Base-by-base conservation (phyloP, 78 protist species). In the Chrysochromulina tobinii region DNA sequence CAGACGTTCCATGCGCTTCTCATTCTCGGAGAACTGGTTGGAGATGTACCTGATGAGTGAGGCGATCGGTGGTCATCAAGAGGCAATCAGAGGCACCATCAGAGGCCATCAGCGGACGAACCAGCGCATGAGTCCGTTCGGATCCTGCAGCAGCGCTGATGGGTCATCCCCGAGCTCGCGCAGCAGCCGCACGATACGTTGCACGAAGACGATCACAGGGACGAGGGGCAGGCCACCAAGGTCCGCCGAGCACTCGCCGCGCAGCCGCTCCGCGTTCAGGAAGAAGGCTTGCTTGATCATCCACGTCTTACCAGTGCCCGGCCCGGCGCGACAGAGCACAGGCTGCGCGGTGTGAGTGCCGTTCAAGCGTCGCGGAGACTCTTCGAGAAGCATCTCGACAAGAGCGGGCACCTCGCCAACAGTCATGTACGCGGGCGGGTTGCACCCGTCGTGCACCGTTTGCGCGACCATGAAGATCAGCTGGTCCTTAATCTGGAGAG, bases 271-370 rank as follows among this genome's bases (percentile, higher is more conserved):
- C 64, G 64, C 64, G 23, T 14, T 14, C 7, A 59, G 64, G 12
- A 59, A 59, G 12, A 59, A 12, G 7, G 64, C 7, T 12, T 59
- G 64, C 64, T 59, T 59, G 23, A 68, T n/a, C 51, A 12, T 11
- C 77, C 77, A 68, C 15, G 77, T 68, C 77, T 68, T 68, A 50
- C 77, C 77, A 3, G 77, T 68, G 50, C 77, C 77, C 8, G 77
- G 77, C 21, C 50, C 50, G 51, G 77, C 77, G 27, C 50, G 77
- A 14, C 3, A 3, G 21, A 68, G 77, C 77, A 68, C 51, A 14
- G 77, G 77, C 15, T 17, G 27, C 8, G 48, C 50, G 11, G 3
- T 4, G 50, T n/a, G 51, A 1, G 51, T 14, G 27, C 77, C 77
- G 50, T 3, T 3, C 77, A 3, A 3, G 50, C 77, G 77, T 50